Evolutionary conservation across 1,139 yeast genomes (phyloP).

Genomic region (Diutina ranongensis): DNA sequence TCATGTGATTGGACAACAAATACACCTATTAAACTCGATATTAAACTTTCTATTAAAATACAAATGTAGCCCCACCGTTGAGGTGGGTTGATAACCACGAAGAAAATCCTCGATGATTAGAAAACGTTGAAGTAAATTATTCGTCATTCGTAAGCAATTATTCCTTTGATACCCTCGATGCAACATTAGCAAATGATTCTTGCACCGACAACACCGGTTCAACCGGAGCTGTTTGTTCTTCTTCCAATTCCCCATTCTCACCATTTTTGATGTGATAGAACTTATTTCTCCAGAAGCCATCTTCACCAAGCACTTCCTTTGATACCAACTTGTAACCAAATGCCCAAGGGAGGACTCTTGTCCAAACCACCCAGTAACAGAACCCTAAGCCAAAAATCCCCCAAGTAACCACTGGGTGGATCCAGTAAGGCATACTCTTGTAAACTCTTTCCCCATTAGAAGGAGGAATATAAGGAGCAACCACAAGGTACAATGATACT

Average conservation of each 20-base stretch:
- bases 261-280: slow-evolving; percentile 18
- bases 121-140: slow-evolving; percentile 4
- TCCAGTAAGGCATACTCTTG: slow-evolving; percentile 59
- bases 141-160: not conserved
- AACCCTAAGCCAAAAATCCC: slow-evolving; percentile 66
- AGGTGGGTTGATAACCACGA: not conserved
- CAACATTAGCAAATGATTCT: not conserved
- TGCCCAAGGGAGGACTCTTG: slow-evolving; percentile 42
- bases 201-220: slow-evolving; percentile 1
- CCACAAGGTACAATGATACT: slow-evolving; percentile 58
- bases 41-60: not conserved
- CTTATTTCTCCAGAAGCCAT: slow-evolving; percentile 67
- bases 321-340: slow-evolving; percentile 50
- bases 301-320: slow-evolving; percentile 52
- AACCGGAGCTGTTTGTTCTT: slow-evolving; percentile 1
- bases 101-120: not conserved
- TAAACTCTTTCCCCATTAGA: slow-evolving; percentile 54
- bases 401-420: slow-evolving; percentile 77
- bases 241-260: not conserved
- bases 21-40: too few relatives aligned
- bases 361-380: slow-evolving; percentile 62
- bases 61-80: not conserved
- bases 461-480: slow-evolving; percentile 80
- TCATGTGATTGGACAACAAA: too few relatives aligned
- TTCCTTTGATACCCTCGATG: not conserved